Percentiles rank a stretch among this genome's conserved stretches.
These are phyloP conservation scores for Hymenotorrendiella dingleyae DNA, from an alignment of 2,329 filamentous ascomycete species.

Conservation along the genomic window DNA sequence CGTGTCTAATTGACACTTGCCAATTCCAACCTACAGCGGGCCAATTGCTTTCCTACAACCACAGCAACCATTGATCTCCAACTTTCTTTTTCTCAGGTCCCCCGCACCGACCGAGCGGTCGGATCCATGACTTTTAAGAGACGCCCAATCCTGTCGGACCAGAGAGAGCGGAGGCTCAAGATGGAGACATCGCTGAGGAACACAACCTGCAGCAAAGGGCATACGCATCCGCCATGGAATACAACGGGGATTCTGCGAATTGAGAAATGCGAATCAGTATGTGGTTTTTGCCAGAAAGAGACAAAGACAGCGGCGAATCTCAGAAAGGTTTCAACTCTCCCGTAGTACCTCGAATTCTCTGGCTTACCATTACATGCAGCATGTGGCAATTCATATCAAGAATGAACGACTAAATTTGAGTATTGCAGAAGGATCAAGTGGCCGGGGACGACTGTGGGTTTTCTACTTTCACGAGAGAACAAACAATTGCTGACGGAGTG, in stretches of 20 bases:
- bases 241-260: slow-evolving; percentile 24
- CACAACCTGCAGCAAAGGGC: slow-evolving; percentile 26
- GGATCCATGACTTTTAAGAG: slow-evolving; percentile 6
- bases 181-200: slow-evolving; percentile 15
- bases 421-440: slow-evolving; percentile 26
- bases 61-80: no score
- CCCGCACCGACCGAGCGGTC: slow-evolving; percentile 4
- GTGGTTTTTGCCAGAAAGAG: slow-evolving; percentile 29
- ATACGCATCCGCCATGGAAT: slow-evolving; percentile 27
- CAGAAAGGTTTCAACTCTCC: slow-evolving; percentile 19
- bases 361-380: slow-evolving; percentile 13
- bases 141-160: slow-evolving; percentile 2
- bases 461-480: no score
- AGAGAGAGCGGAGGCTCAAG: slow-evolving; percentile 7
- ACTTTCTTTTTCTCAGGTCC: not conserved
- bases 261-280: slow-evolving; percentile 26
- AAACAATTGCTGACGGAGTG: not conserved
- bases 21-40: no score
- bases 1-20: no score
- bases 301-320: slow-evolving; percentile 28
- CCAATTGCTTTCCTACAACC: no score
- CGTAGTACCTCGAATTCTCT: not conserved
- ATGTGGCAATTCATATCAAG: slow-evolving; percentile 29
- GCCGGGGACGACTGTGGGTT: slow-evolving; percentile 25
- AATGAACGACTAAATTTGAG: slow-evolving; percentile 24